These are phyloP conservation scores for Schizochytrium sp. DNA, from an alignment of 108 stramenopile species.

Conservation along the genomic window DNA sequence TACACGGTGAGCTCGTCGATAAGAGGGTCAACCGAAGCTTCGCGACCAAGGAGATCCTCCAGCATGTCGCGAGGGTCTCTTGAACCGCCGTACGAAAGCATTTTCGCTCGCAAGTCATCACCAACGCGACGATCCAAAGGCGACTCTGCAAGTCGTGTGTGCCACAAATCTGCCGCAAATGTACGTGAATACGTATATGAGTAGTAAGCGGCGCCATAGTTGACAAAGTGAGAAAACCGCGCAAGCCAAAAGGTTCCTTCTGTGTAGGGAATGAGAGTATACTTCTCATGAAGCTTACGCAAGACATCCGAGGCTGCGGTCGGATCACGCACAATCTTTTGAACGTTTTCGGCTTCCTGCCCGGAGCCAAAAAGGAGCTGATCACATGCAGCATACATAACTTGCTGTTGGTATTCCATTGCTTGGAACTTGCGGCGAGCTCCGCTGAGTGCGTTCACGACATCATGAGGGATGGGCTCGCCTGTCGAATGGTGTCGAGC, in stretches of 20 bases:
- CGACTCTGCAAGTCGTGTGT: conserved; percentile 67
- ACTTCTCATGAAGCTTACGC: conserved; percentile 54
- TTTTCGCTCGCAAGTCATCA: conserved; percentile 64
- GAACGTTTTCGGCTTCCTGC: neutral
- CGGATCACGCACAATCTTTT: conserved; percentile 48
- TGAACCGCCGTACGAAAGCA: conserved; percentile 70
- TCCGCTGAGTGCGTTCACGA: conserved; percentile 61
- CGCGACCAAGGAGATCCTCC: conserved; percentile 65
- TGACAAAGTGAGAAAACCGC: conserved; percentile 67
- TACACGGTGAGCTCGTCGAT: neutral
- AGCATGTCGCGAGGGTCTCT: conserved; percentile 71
- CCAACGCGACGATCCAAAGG: conserved; percentile 70
- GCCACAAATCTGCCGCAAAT: conserved; percentile 76
- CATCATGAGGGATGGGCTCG: conserved; percentile 61
- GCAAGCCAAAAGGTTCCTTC: neutral
- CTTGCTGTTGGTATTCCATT: conserved; percentile 68
- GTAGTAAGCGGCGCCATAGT: conserved; percentile 75
- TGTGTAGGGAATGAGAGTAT: conserved; percentile 47
- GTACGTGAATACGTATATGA: conserved; percentile 72
- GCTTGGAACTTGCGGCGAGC: conserved; percentile 66
- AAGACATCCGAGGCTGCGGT: conserved; percentile 39
- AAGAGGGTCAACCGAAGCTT: conserved; percentile 42
- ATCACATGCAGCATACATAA: conserved; percentile 71
- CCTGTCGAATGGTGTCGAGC: conserved; percentile 68
- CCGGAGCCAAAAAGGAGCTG: conserved; percentile 72